These are phyloP conservation scores for Eucalyptus urophylla DNA, from an alignment of 345 rosid species.

Conservation along the genomic window DNA sequence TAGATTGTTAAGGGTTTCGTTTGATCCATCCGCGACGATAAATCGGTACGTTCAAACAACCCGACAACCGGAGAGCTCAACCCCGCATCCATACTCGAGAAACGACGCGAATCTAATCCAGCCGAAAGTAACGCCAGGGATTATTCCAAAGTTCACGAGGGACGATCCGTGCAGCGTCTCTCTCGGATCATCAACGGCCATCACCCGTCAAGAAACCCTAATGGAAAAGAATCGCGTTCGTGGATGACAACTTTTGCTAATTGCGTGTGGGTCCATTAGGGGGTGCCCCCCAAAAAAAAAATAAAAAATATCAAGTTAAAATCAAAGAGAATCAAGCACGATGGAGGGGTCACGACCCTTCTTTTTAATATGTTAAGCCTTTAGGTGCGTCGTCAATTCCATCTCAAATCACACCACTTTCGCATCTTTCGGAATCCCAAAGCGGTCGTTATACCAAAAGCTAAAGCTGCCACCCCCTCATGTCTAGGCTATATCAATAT, in stretches of 20 bases:
- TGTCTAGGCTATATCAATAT: not conserved
- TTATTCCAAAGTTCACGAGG: not conserved
- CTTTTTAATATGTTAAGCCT: not conserved
- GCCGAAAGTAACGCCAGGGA: not conserved
- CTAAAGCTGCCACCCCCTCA: not conserved
- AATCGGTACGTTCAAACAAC: accelerated
- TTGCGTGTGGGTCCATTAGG: not conserved
- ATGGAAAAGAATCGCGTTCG: not conserved
- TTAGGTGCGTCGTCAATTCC: slow-evolving; percentile 3
- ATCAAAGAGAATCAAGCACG: not conserved
- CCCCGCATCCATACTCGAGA: not conserved
- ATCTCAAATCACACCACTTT: not conserved
- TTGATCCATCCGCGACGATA: not conserved
- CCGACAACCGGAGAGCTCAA: not conserved
- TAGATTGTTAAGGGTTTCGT: not conserved
- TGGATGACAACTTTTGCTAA: not conserved
- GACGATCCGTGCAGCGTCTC: not conserved
- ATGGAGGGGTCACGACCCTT: not conserved
- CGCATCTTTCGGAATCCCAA: slow-evolving; percentile 1
- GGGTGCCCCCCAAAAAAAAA: too few relatives aligned
- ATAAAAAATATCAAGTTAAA: not conserved
- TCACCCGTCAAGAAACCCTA: not conserved
- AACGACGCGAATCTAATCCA: not conserved
- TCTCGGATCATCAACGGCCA: not conserved
- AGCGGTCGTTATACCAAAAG: not conserved